phyloP scores from a whole-genome alignment of 495 filamentous ascomycete genomes.

The Bacidia gigantensis region DNA sequence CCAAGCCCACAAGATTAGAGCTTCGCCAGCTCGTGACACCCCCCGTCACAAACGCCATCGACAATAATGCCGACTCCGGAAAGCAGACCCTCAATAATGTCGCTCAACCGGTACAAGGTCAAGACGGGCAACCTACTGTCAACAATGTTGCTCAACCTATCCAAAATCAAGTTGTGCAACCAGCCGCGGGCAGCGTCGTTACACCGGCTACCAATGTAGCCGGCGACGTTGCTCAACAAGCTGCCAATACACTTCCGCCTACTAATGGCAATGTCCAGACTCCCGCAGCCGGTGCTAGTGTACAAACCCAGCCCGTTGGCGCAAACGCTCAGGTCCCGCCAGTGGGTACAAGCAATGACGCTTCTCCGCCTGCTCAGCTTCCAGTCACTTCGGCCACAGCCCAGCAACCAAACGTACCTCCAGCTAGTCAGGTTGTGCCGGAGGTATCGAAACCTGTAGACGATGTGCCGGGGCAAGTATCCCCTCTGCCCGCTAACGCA shows the following conservation, averaged over 20 bases:
- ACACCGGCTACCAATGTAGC: not conserved
- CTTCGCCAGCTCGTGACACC: conserved; percentile 3
- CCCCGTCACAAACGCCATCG: conserved; percentile 3
- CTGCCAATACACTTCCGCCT: not conserved
- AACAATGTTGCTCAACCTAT: conserved; percentile 1
- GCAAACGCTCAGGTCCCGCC: not conserved
- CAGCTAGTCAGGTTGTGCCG: no score
- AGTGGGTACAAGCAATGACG: not conserved
- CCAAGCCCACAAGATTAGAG: conserved; percentile 2
- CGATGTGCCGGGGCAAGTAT: conserved; percentile 9
- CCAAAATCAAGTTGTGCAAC: not conserved
- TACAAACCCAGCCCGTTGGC: not conserved
- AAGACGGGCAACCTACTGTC: not conserved
- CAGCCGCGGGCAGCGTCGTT: not conserved
- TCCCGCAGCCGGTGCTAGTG: not conserved
- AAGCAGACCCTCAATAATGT: conserved; percentile 2
- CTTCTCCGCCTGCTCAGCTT: not conserved
- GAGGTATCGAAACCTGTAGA: not conserved
- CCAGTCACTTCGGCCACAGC: not conserved
- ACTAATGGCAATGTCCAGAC: not conserved
- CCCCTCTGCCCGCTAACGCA: conserved; percentile 10
- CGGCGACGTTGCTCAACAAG: not conserved
- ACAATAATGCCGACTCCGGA: not conserved
- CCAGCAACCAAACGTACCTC: not conserved
- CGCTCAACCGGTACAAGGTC: not conserved